Conservation (phyloP, 805 yeast species). For the Ogataea pilisensis region DNA sequence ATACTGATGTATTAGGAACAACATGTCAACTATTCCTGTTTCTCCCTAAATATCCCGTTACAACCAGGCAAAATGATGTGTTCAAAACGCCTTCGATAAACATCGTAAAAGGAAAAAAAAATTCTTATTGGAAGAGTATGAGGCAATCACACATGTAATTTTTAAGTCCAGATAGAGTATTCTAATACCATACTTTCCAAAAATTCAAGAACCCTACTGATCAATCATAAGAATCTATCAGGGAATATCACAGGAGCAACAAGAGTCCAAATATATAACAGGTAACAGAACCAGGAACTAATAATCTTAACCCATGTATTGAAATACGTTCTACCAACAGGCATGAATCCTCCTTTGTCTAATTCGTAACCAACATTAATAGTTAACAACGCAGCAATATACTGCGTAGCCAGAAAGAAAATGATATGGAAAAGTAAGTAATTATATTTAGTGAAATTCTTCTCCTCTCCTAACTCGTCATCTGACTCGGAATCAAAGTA, state of each 20-base stretch:
- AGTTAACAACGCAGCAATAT: conserved; percentile 89
- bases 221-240: conserved; percentile 56
- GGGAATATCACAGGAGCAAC: conserved; percentile 89
- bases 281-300: conserved; percentile 89
- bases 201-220: too few relatives aligned
- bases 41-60: too few relatives aligned
- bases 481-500: conserved; percentile 49
- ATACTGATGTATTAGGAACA: too few relatives aligned
- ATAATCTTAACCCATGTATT: conserved; percentile 91
- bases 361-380: conserved; percentile 84
- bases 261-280: conserved; percentile 84
- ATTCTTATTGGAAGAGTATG: too few relatives aligned
- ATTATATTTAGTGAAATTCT: conserved; percentile 67
- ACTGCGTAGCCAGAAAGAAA: conserved; percentile 93
- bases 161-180: too few relatives aligned
- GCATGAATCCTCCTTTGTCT: conserved; percentile 85
- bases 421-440: conserved; percentile 86
- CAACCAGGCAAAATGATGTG: too few relatives aligned
- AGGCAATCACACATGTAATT: too few relatives aligned
- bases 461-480: conserved; percentile 54
- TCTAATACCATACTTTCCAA: too few relatives aligned
- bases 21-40: too few relatives aligned
- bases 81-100: too few relatives aligned
- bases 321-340: conserved; percentile 95
- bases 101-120: too few relatives aligned